phyloP scores from a whole-genome alignment of 352 stramenopile species.

The Pythium oligandrum region DNA sequence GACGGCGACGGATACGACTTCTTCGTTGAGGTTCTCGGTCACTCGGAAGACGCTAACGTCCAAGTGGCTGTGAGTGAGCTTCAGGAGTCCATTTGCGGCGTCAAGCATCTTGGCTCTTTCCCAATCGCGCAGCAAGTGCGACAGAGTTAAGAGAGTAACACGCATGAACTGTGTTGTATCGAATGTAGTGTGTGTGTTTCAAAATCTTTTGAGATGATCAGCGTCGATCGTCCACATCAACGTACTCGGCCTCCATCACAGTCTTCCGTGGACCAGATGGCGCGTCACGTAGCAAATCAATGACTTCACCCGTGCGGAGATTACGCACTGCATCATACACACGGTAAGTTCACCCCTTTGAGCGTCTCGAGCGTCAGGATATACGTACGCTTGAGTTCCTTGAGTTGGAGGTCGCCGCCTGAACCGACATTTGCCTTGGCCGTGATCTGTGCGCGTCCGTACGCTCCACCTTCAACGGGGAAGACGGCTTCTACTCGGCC shows the following conservation, averaged over 20 bases:
- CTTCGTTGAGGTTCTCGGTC: constrained; percentile 78
- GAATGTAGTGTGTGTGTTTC: background rate
- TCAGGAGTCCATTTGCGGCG: constrained; percentile 40
- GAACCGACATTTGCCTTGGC: constrained; percentile 48
- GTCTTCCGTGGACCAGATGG: constrained; percentile 35
- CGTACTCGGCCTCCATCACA: constrained; percentile 70
- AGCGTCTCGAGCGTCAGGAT: background rate
- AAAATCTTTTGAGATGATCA: constrained; percentile 4
- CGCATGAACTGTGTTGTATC: too few species aligned
- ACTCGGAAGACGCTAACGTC: constrained; percentile 69
- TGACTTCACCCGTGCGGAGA: constrained; percentile 44
- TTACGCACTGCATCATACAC: constrained; percentile 41
- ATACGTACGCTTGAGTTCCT: constrained; percentile 62
- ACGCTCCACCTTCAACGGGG: constrained; percentile 31
- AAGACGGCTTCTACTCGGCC: constrained; percentile 63
- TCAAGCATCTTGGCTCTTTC: constrained; percentile 81
- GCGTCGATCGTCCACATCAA: constrained; percentile 39
- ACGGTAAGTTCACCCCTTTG: background rate
- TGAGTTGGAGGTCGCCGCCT: constrained; percentile 33
- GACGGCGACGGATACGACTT: constrained; percentile 78
- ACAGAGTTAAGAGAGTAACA: constrained; percentile 22
- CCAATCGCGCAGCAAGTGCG: constrained; percentile 50
- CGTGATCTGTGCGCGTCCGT: constrained; percentile 37
- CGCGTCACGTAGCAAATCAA: constrained; percentile 56
- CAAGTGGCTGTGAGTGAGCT: constrained; percentile 48